Conservation (phyloP, 495 filamentous ascomycete genomes). For the Penicillium antarcticum region DNA sequence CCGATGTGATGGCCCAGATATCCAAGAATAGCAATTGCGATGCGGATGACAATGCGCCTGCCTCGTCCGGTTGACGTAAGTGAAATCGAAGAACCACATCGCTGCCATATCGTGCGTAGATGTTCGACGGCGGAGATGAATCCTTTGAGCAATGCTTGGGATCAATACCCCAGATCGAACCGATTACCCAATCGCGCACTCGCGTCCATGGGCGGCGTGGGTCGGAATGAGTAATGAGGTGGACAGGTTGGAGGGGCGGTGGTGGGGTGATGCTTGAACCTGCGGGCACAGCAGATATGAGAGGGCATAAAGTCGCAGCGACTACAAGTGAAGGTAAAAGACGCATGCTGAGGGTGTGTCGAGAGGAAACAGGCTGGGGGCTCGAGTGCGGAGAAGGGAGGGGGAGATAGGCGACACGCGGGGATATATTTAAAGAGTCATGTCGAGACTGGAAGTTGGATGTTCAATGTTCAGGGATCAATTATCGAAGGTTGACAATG, state of each 20-base stretch:
- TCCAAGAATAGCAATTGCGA: conserved; percentile 76
- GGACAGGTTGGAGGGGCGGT: conserved; percentile 35
- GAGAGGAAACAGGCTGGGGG: conserved; percentile 8
- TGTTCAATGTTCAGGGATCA: no score
- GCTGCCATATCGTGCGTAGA: conserved; percentile 66
- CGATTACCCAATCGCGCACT: conserved; percentile 62
- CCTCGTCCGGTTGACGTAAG: conserved; percentile 65
- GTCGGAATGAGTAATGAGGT: conserved; percentile 28
- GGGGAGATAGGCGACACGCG: background rate
- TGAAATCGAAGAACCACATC: conserved; percentile 90
- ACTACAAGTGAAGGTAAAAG: conserved; percentile 24
- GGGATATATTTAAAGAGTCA: background rate
- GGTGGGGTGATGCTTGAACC: conserved; percentile 42
- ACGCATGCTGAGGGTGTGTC: conserved; percentile 11
- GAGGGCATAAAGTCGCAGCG: conserved; percentile 19
- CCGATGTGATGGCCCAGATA: conserved; percentile 79
- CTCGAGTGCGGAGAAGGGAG: background rate
- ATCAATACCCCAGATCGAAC: conserved; percentile 57
- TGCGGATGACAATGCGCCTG: conserved; percentile 68
- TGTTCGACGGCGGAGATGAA: conserved; percentile 39
- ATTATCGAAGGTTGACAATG: no score
- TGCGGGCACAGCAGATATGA: conserved; percentile 37
- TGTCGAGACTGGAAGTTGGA: background rate
- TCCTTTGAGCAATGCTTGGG: conserved; percentile 21
- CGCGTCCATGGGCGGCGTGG: conserved; percentile 45